Evolutionary conservation across 2,329 filamentous ascomycete species (phyloP).

Genomic region (Arthrobotrys musiformis): DNA sequence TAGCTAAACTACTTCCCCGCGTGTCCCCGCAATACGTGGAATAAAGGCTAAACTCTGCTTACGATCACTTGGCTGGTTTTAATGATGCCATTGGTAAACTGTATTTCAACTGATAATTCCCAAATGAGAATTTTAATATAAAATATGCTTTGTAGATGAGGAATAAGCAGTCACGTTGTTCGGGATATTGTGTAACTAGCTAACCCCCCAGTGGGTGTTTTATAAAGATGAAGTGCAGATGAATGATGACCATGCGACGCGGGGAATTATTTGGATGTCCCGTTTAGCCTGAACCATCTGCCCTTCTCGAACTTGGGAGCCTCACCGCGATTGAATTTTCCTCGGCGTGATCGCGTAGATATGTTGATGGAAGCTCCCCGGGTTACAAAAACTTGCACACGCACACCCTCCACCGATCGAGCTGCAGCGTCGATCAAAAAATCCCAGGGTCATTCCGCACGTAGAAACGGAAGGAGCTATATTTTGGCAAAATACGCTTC

Average conservation of each 20-base stretch:
- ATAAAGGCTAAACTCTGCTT: slow-evolving; percentile 17
- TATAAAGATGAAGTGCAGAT: slow-evolving; percentile 8
- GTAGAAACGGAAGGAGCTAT: background rate
- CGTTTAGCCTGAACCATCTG: slow-evolving; percentile 18
- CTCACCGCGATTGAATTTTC: background rate
- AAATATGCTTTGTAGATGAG: too few species aligned
- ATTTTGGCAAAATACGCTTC: slow-evolving; percentile 18
- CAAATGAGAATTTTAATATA: too few species aligned
- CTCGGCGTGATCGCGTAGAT: too few species aligned
- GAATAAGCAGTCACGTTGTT: background rate
- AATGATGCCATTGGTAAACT: background rate
- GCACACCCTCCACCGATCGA: background rate
- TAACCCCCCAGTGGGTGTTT: background rate
- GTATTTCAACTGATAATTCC: slow-evolving; percentile 1
- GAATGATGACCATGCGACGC: background rate
- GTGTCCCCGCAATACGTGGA: slow-evolving; percentile 11
- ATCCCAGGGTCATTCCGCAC: slow-evolving; percentile 7
- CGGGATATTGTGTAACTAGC: background rate
- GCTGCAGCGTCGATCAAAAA: background rate
- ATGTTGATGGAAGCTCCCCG: too few species aligned
- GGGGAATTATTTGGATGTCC: slow-evolving; percentile 11
- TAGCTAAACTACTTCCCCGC: background rate
- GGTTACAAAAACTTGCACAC: too few species aligned
- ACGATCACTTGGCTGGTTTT: too few species aligned
- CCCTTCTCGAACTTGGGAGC: background rate